Conservation (phyloP, 495 filamentous ascomycete species). For the Cenococcum geophilum region DNA sequence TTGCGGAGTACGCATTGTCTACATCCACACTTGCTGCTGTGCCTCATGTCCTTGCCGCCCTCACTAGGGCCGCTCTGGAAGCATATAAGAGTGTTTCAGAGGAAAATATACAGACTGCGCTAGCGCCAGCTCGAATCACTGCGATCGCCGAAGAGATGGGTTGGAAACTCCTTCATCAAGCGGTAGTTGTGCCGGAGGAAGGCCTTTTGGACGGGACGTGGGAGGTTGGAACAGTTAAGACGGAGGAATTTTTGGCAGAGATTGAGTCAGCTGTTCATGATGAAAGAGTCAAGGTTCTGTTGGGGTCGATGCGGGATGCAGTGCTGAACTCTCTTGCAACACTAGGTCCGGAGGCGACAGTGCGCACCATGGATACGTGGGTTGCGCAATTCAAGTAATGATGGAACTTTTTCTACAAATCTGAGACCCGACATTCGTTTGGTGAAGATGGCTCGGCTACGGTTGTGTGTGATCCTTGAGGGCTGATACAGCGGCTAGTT, state of each 20-base stretch:
- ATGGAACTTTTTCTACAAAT: no score
- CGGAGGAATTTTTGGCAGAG: conserved; percentile 8
- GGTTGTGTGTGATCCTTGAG: no score
- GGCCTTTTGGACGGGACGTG: conserved; percentile 45
- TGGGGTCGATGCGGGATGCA: conserved; percentile 39
- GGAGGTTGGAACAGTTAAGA: conserved; percentile 36
- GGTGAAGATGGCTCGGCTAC: no score
- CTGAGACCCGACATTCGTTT: no score
- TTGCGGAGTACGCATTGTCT: conserved; percentile 42
- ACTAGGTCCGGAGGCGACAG: no score
- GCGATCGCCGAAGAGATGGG: conserved; percentile 32
- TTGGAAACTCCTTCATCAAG: conserved; percentile 36
- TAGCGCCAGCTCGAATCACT: conserved; percentile 35
- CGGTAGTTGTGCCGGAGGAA: conserved; percentile 30
- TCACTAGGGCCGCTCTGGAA: conserved; percentile 29
- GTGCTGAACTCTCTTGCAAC: neutral
- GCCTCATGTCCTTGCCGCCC: conserved; percentile 33
- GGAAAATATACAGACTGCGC: conserved; percentile 45
- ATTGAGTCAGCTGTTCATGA: conserved; percentile 33
- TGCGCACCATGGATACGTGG: no score
- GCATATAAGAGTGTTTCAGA: conserved; percentile 30
- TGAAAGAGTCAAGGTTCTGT: conserved; percentile 37
- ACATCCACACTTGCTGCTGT: conserved; percentile 28
- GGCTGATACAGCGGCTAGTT: no score
- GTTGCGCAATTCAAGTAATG: no score